Evolutionary conservation across 192 early-diverging fungal genomes (phyloP).

Genomic region (Physocladia obscura): DNA sequence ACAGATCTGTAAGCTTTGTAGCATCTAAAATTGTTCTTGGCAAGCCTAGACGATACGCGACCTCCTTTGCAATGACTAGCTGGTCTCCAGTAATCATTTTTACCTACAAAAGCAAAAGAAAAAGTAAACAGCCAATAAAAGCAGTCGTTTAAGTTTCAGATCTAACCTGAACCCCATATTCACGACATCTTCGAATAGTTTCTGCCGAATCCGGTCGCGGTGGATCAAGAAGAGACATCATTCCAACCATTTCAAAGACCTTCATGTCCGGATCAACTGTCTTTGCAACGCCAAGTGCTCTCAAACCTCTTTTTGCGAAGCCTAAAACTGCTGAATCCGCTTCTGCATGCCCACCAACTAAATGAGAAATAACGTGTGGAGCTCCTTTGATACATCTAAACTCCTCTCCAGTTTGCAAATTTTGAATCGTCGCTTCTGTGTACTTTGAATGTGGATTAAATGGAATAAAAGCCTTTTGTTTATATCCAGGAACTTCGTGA

Average conservation of each 20-base stretch:
- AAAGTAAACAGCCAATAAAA: too few species aligned
- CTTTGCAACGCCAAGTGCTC: conserved; percentile 90
- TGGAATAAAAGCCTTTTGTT: conserved; percentile 85
- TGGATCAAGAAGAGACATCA: conserved; percentile 90
- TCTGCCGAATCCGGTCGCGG: conserved; percentile 87
- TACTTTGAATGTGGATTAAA: conserved; percentile 93
- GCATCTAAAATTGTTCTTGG: conserved; percentile 84
- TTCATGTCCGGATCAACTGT: conserved; percentile 66
- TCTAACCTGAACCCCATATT: conserved; percentile 69
- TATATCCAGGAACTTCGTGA: conserved; percentile 88
- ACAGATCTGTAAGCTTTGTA: conserved; percentile 70
- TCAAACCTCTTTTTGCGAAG: conserved; percentile 84
- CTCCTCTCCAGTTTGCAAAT: conserved; percentile 66
- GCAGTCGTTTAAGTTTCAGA: not conserved
- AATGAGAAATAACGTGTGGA: conserved; percentile 85
- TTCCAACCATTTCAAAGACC: conserved; percentile 81
- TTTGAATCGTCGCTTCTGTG: conserved; percentile 82
- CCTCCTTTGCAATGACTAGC: conserved; percentile 90
- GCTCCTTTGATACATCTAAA: conserved; percentile 94
- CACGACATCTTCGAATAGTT: conserved; percentile 78
- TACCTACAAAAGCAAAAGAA: conserved; percentile 53
- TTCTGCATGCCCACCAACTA: conserved; percentile 67
- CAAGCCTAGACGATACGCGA: conserved; percentile 87
- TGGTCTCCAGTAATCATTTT: conserved; percentile 99
- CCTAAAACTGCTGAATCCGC: conserved; percentile 79